These are phyloP conservation scores for Lophiotrema nucula DNA, from an alignment of 495 filamentous ascomycete genomes.

Conservation along the genomic window DNA sequence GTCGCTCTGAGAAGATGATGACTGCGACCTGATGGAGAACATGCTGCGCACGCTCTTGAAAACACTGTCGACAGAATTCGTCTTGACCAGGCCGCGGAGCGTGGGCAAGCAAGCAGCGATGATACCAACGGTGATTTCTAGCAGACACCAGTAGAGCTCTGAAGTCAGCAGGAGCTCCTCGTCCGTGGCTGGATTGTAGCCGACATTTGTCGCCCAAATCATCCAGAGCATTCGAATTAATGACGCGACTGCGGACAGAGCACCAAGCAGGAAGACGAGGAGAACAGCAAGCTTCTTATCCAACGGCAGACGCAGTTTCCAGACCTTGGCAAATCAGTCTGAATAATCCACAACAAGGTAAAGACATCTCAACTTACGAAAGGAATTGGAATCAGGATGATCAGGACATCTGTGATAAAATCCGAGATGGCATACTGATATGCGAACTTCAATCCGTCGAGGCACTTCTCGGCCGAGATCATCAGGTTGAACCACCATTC, in stretches of 20 bases:
- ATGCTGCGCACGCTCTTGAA: slow-evolving; percentile 3
- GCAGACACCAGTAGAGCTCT: slow-evolving; percentile 4
- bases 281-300: neutral
- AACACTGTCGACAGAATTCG: slow-evolving; percentile 4
- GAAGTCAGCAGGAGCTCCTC: slow-evolving; percentile 1
- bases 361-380: neutral
- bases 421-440: slow-evolving; percentile 1
- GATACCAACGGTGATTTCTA: slow-evolving; percentile 5
- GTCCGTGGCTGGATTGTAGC: neutral
- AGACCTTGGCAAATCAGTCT: neutral
- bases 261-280: slow-evolving; percentile 2
- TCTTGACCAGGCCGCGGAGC: neutral
- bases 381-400: slow-evolving; percentile 8
- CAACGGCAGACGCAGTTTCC: slow-evolving; percentile 2
- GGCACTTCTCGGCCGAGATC: neutral
- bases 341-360: neutral
- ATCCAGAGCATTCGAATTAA: neutral
- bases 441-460: neutral
- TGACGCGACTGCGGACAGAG: slow-evolving; percentile 1
- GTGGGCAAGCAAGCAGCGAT: slow-evolving; percentile 10
- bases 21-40: neutral
- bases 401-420: slow-evolving; percentile 1
- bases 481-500: neutral
- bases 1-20: neutral
- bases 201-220: neutral